phyloP scores from a whole-genome alignment of 352 stramenopile species.

The Phytopythium montanum region DNA sequence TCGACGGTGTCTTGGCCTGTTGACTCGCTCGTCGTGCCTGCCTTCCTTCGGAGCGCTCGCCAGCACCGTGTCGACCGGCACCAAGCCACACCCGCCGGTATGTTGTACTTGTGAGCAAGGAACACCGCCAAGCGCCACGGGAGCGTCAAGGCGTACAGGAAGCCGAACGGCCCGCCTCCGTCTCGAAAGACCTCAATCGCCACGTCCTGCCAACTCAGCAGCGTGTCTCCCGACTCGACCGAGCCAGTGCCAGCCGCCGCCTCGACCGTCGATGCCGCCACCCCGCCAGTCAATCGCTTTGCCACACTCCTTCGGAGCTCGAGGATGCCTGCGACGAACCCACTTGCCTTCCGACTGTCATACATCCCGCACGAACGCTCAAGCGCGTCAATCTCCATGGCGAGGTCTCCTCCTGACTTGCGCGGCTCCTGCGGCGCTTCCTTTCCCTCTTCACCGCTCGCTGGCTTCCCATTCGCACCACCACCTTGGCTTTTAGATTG shows the following conservation, averaged over 20 bases:
- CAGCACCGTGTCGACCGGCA: conserved; percentile 10
- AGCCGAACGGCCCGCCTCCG: conserved; percentile 58
- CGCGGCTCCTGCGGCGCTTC: conserved; percentile 15
- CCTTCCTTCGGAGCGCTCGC: conserved; percentile 10
- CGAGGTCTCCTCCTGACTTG: conserved; percentile 46
- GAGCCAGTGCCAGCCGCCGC: not conserved
- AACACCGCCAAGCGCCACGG: conserved; percentile 38
- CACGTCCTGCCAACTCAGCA: conserved; percentile 37
- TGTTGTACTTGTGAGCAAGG: conserved; percentile 50
- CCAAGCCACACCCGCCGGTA: conserved; percentile 1
- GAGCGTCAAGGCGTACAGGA: conserved; percentile 57
- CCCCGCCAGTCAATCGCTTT: not conserved
- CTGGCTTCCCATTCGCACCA: conserved; percentile 14
- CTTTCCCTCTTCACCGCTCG: conserved; percentile 21
- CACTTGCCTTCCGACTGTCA: not conserved
- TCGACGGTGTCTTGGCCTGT: not conserved
- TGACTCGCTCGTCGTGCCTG: not conserved
- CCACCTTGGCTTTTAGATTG: conserved; percentile 12
- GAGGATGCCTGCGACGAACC: not conserved
- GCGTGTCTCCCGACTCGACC: conserved; percentile 19
- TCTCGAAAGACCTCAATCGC: conserved; percentile 40
- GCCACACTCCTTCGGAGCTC: not conserved
- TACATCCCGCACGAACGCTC: conserved; percentile 18
- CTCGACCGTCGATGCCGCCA: not conserved
- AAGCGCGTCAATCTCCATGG: conserved; percentile 64